A percentile compares a stretch with the other conserved stretches of the same genome.
These are phyloP conservation scores for Penicillium sp. DNA, from an alignment of 2,329 filamentous ascomycete genomes.

Conservation along the genomic window DNA sequence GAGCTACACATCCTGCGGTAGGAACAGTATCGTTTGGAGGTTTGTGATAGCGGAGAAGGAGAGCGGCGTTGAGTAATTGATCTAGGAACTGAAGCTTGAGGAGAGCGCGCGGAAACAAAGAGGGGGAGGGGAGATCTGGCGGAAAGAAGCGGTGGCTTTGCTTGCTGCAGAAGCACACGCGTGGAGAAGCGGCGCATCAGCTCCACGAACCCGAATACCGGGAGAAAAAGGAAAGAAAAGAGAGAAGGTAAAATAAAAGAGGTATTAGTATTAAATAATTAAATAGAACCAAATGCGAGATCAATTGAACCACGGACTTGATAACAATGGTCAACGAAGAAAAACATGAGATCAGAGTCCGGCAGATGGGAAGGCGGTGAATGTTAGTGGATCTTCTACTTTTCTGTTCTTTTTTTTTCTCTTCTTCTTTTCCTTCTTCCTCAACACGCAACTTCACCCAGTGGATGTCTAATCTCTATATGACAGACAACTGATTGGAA, in stretches of 20 bases:
- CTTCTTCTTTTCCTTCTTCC: constrained; percentile 16
- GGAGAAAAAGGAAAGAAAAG: constrained; percentile 4
- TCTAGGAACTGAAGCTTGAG: constrained; percentile 23
- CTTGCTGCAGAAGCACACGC: constrained; percentile 36
- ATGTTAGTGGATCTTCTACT: background rate
- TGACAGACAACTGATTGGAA: constrained; percentile 31
- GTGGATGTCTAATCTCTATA: constrained; percentile 27
- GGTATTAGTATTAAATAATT: constrained; percentile 14
- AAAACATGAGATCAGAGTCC: constrained; percentile 15
- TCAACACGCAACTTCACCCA: constrained; percentile 35
- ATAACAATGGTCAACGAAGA: constrained; percentile 18
- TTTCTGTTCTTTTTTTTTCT: constrained; percentile 22
- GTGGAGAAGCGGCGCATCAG: constrained; percentile 39
- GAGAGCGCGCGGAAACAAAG: constrained; percentile 27
- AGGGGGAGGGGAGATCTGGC: constrained; percentile 31
- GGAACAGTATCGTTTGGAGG: constrained; percentile 64
- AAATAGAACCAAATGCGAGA: constrained; percentile 19
- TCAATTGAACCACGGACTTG: constrained; percentile 17
- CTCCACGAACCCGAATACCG: constrained; percentile 16
- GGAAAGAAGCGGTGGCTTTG: constrained; percentile 37
- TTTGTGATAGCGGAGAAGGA: constrained; percentile 32
- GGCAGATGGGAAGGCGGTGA: constrained; percentile 24
- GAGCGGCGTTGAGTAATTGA: constrained; percentile 22
- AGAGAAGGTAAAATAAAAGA: constrained; percentile 8
- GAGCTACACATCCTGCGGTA: constrained; percentile 75